Base-by-base conservation (phyloP, 2,329 filamentous ascomycete species). In the Dothideomycetidae sp. region DNA sequence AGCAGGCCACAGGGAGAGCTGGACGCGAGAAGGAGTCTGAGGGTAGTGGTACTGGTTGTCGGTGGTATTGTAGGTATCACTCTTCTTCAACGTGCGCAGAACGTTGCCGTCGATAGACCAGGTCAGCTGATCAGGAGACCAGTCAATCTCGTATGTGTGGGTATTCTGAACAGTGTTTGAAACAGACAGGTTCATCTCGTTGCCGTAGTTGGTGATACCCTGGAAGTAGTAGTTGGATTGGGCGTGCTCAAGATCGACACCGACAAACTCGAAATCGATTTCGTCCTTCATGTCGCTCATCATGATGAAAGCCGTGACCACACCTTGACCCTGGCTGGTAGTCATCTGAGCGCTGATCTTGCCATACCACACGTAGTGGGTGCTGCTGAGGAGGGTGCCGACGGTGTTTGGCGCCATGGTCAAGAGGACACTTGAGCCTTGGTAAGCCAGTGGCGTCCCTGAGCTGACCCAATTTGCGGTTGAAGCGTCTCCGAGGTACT, bases 171-270 rank as follows among this genome's bases (percentile, higher is more conserved):
- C 86, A 3, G 83, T 86, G 59, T 92, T 70, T 18, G 68, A 67
- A 15, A 67, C 60, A 2, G 71, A 70, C 33, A 85, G 73, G 56
- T 93, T 88, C 38, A 59, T 66, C 7, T 74, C 77, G 55, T 94
- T 82, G 46, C 71, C 64, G 54, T 93, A 96, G 58, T 88, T 70
- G 28, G 83, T 78, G 45, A 94, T 78, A 53, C 90, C 90, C 63
- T 94, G 86, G 64, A 80, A 94, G 63, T 94, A 98, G 67, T 77
- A 98, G 66, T 98, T 98, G 55, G 85, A 90, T 66, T 98, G 86
- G 12, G 80, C 82, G 44, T 70, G 72, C 32, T 66, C 54, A 44
- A 93, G 66, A 53, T 94, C 82, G 31, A 71, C 71, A 47, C 90
- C 90, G 38, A 98, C 72, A 57, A 81, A 96, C 59, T 98, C 90